phyloP scores from a whole-genome alignment of 1,284 basidiomycete genomes.

The Trametes hirsuta region DNA sequence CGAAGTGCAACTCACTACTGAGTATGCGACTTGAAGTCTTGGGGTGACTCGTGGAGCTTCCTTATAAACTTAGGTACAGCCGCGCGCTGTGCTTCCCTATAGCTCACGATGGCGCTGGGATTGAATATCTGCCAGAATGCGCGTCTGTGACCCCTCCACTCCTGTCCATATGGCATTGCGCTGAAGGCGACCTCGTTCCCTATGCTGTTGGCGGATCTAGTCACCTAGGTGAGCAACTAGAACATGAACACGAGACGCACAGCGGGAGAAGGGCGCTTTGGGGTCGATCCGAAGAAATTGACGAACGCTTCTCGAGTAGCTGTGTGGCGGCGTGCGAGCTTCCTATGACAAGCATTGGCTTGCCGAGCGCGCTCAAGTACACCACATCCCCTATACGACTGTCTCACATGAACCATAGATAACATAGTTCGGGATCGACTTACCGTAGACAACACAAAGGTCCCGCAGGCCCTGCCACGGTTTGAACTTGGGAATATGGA shows the following conservation, averaged over 20 bases:
- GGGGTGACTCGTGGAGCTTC: slow-evolving; percentile 1
- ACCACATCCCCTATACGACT: slow-evolving; percentile 7
- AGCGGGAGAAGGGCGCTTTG: too few relatives aligned
- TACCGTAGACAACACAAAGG: too few relatives aligned
- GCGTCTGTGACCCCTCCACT: slow-evolving; percentile 25
- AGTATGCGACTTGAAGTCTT: slow-evolving; percentile 3
- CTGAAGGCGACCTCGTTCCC: slow-evolving; percentile 17
- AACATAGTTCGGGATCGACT: too few relatives aligned
- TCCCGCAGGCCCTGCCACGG: too few relatives aligned
- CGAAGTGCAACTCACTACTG: slow-evolving; percentile 11
- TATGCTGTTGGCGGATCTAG: background rate
- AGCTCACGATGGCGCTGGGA: background rate
- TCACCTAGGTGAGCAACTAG: background rate
- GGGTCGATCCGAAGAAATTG: slow-evolving; percentile 14
- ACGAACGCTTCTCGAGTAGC: slow-evolving; percentile 13
- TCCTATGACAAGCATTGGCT: slow-evolving; percentile 14
- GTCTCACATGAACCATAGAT: background rate
- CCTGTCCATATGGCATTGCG: slow-evolving; percentile 25
- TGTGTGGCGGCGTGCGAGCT: slow-evolving; percentile 8
- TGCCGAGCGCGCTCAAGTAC: slow-evolving; percentile 2
- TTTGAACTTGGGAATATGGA: too few relatives aligned
- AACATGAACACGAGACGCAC: too few relatives aligned
- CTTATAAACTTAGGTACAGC: slow-evolving; percentile 2
- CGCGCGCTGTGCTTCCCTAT: slow-evolving; percentile 3
- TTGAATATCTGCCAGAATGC: slow-evolving; percentile 27